Percentiles rank a stretch among this genome's conserved stretches.
These are phyloP conservation scores for Thelonectria olida DNA, from an alignment of 2,329 filamentous ascomycete genomes.

Conservation along the genomic window DNA sequence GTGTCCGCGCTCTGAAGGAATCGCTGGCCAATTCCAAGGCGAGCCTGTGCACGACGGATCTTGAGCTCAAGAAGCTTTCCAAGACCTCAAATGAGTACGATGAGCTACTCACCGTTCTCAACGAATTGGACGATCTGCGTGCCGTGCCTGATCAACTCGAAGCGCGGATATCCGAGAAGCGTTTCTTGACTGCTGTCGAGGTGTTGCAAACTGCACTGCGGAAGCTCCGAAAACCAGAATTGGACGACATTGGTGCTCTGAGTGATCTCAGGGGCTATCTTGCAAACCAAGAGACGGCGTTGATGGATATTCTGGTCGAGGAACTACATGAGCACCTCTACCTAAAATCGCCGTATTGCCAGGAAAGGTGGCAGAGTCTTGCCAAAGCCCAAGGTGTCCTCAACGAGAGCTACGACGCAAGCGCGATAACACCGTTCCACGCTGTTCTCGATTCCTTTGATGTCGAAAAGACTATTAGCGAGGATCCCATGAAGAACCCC, in stretches of 20 bases:
- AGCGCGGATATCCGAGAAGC: conserved; percentile 93
- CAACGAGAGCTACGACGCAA: conserved; percentile 58
- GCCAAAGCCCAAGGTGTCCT: conserved; percentile 70
- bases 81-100: conserved; percentile 91
- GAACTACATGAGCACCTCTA: conserved; percentile 98
- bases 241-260: conserved; percentile 91
- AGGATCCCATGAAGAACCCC: conserved; percentile 92
- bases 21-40: conserved; percentile 83
- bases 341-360: conserved; percentile 96
- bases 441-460: conserved; percentile 69
- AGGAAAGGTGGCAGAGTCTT: conserved; percentile 91
- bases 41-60: conserved; percentile 85
- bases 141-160: conserved; percentile 92
- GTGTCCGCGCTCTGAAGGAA: conserved; percentile 83
- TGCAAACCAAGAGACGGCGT: conserved; percentile 87
- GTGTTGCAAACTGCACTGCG: conserved; percentile 87
- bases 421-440: conserved; percentile 63
- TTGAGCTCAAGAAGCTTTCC: conserved; percentile 90
- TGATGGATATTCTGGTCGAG: conserved; percentile 96
- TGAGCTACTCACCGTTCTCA: conserved; percentile 83
- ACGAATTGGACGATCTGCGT: conserved; percentile 87
- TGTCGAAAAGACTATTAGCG: conserved; percentile 70
- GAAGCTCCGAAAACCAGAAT: conserved; percentile 84
- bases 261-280: conserved; percentile 88
- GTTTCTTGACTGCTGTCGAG: conserved; percentile 91